Base-by-base conservation (phyloP, 305 asterid species). In the Fraxinus dipetala region DNA sequence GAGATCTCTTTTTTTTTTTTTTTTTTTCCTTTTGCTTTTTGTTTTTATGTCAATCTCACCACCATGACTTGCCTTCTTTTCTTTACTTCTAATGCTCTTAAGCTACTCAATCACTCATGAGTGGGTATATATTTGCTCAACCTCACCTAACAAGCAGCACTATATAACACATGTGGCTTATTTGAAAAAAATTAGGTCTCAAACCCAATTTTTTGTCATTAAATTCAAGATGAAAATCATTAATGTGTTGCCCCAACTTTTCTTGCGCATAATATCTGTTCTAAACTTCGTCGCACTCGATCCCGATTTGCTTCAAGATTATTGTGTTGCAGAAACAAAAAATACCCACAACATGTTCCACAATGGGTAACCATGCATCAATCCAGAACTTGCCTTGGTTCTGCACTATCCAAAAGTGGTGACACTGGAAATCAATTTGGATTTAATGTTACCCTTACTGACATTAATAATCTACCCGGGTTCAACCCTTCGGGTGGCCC, bases 401-500 rank as follows among this genome's bases (percentile, higher is more conserved):
- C 90, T 2, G 80, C 89, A 5, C 63, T 92, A 36, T 92, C 94
- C 38, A 36, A 85, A 13, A 85, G 89, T 0, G 91, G 94, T 0
- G 54, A 79, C 24, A 87, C 86, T 2, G 30, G 34, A 77, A 86
- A 85, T 51, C 89, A 77, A 59, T 86, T 86, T 30, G 81, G 87
- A 1, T 88, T 89, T 86, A 90, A 86, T 3, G 86, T 81, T 3
- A 67, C 93, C 9, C 84, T 88, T 4, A 85, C 92, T 2, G 80
- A 85, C 51, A 28, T 54, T 36, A 72, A 48, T 16, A 89, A 85
- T 77, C 80, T 93, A 32, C 93, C 91, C 0, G 94, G 95, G 76
- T 79, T 87, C 16, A 93, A 92, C 87, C 90, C 95, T 4, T 84
- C 89, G 6, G 97, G 98, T 92, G 92, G 97, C 91, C 0, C 84